Conservation (phyloP, 306 rosid species). For the Corylus heterophylla region DNA sequence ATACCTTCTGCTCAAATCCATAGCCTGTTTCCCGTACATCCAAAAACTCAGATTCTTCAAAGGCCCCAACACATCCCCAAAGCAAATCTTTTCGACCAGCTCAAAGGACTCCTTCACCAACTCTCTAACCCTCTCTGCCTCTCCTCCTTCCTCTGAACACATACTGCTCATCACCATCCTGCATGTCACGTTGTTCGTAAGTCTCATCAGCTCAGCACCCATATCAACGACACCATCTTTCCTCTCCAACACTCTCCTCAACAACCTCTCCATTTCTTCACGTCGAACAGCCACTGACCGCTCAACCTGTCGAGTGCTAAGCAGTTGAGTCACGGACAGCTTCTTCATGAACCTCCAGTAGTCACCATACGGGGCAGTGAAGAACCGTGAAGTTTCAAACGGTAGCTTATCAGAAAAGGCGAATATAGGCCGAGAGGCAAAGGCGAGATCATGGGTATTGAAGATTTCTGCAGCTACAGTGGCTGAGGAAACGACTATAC, state of each 20-base stretch:
- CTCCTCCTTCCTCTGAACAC: constrained; percentile 44
- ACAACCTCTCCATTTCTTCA: constrained; percentile 23
- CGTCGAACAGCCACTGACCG: constrained; percentile 33
- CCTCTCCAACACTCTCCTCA: constrained; percentile 27
- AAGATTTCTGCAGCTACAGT: constrained; percentile 40
- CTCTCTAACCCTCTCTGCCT: constrained; percentile 37
- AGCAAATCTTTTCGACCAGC: constrained; percentile 44
- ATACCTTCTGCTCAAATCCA: constrained; percentile 44
- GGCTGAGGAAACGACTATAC: constrained; percentile 43
- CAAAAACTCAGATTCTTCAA: constrained; percentile 42
- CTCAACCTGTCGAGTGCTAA: constrained; percentile 33
- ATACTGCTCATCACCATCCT: constrained; percentile 54
- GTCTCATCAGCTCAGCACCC: constrained; percentile 46
- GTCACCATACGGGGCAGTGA: constrained; percentile 48
- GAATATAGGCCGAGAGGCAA: constrained; percentile 42
- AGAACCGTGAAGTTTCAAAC: constrained; percentile 40
- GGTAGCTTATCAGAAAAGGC: constrained; percentile 45
- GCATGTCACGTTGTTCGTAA: constrained; percentile 53
- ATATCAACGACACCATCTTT: constrained; percentile 29
- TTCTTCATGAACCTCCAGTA: constrained; percentile 63
- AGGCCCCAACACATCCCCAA: constrained; percentile 57
- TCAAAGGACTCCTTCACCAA: constrained; percentile 43
- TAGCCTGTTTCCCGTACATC: constrained; percentile 50
- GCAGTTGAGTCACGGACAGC: constrained; percentile 41
- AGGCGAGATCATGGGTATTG: constrained; percentile 43